A percentile compares a stretch with the other conserved stretches of the same genome.
phyloP scores from a whole-genome alignment of 352 stramenopile species.

The Phytophthora lateralis region DNA sequence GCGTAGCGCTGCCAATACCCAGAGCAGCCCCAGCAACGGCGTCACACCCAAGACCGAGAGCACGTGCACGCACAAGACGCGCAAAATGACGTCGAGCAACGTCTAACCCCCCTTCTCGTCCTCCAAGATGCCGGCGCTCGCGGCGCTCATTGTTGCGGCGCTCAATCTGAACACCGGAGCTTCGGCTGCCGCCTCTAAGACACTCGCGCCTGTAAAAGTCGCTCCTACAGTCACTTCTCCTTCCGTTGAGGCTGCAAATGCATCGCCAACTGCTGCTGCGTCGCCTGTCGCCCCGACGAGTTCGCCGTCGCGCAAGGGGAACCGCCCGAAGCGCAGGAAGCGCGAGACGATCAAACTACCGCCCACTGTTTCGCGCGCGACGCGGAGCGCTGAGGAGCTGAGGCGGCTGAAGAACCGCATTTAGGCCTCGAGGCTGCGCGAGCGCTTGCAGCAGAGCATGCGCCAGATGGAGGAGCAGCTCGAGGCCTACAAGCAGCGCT shows the following conservation, averaged over 20 bases:
- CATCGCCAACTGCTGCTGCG: background rate
- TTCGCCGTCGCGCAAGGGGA: slow-evolving; percentile 15
- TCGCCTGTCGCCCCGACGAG: background rate
- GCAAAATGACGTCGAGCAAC: too few species aligned
- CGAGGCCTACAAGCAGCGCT: slow-evolving; percentile 37
- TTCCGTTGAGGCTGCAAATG: too few species aligned
- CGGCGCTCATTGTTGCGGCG: slow-evolving; percentile 8
- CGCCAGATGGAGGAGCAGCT: slow-evolving; percentile 47
- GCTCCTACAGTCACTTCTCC: too few species aligned
- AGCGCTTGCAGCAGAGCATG: slow-evolving; percentile 56
- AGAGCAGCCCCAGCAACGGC: too few species aligned
- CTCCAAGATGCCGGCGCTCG: slow-evolving; percentile 10
- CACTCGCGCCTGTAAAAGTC: too few species aligned
- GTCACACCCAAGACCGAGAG: too few species aligned
- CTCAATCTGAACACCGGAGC: background rate
- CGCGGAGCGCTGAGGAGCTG: slow-evolving; percentile 49
- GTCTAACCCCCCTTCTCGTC: too few species aligned
- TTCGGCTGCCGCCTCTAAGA: too few species aligned
- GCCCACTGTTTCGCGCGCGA: slow-evolving; percentile 25
- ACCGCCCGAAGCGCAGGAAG: slow-evolving; percentile 43
- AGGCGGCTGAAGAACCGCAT: slow-evolving; percentile 67
- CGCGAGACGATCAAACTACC: slow-evolving; percentile 58
- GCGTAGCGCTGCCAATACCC: background rate
- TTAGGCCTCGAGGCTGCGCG: slow-evolving; percentile 42
- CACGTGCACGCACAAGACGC: too few species aligned